A percentile compares a stretch with the other conserved stretches of the same genome.
phyloP scores from a whole-genome alignment of 257 asterid genomes.

The Cynanchum wilfordii region DNA sequence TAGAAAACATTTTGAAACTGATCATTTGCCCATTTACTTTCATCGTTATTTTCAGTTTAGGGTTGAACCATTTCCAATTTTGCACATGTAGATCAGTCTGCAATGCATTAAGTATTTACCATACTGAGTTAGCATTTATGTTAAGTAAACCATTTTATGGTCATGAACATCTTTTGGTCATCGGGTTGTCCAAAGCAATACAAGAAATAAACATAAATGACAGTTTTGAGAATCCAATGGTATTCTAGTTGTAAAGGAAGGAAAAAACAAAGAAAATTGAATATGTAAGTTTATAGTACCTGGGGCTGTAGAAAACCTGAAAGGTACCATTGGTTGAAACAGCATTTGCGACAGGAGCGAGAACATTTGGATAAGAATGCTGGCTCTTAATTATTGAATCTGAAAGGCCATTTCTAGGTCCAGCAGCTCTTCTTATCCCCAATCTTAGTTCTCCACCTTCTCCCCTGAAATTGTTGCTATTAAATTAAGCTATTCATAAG shows the following conservation, averaged over 20 bases:
- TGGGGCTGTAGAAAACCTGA: slow-evolving; percentile 74
- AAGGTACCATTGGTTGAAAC: slow-evolving; percentile 48
- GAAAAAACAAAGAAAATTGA: slow-evolving; percentile 10
- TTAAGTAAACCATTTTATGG: not conserved
- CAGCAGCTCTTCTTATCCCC: slow-evolving; percentile 95
- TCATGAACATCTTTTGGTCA: not conserved
- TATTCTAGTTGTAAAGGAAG: not conserved
- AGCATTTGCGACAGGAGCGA: slow-evolving; percentile 71
- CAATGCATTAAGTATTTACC: not conserved
- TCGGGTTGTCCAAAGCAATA: not conserved
- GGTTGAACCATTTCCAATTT: not conserved
- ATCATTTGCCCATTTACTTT: not conserved
- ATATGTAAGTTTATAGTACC: slow-evolving; percentile 36
- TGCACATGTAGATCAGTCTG: not conserved
- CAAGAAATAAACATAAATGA: not conserved
- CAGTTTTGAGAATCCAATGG: not conserved
- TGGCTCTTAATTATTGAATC: slow-evolving; percentile 76
- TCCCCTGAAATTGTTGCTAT: slow-evolving; percentile 45
- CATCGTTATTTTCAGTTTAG: not conserved
- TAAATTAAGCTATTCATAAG: not conserved
- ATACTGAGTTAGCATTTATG: not conserved
- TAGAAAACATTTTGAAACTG: not conserved
- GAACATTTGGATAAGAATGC: slow-evolving; percentile 61
- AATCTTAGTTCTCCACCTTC: slow-evolving; percentile 76
- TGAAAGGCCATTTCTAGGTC: slow-evolving; percentile 81